These are phyloP conservation scores for Zalaria obscura DNA, from an alignment of 2,329 filamentous ascomycete species.

Conservation along the genomic window DNA sequence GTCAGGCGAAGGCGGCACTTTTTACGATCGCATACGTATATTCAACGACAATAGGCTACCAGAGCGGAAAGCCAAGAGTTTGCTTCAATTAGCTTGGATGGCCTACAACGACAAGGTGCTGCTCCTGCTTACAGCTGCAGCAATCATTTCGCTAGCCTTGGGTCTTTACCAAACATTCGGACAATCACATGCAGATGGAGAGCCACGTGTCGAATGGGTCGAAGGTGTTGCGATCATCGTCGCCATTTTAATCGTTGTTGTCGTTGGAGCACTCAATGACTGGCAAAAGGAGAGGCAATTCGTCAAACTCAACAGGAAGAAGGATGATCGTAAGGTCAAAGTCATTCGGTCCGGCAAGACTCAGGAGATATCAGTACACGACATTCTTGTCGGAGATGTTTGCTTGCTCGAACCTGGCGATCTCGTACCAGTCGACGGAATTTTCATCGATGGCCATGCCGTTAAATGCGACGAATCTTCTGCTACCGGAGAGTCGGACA, in stretches of 20 bases:
- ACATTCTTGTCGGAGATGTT: constrained; percentile 61
- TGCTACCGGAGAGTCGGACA: constrained; percentile 61
- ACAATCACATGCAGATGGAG: constrained; percentile 35
- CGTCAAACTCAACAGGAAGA: constrained; percentile 66
- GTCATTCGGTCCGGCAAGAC: constrained; percentile 62
- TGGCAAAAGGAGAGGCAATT: constrained; percentile 75
- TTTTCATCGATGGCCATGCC: constrained; percentile 54
- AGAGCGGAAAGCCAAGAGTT: constrained; percentile 53
- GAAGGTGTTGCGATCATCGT: constrained; percentile 69
- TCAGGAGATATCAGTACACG: constrained; percentile 54
- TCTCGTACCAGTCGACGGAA: constrained; percentile 57
- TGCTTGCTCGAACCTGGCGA: constrained; percentile 61
- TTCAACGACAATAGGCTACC: constrained; percentile 59
- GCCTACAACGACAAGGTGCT: constrained; percentile 73
- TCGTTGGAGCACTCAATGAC: constrained; percentile 66
- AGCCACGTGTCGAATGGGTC: constrained; percentile 60
- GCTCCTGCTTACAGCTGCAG: constrained; percentile 56
- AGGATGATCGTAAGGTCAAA: constrained; percentile 61
- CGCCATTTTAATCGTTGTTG: constrained; percentile 61
- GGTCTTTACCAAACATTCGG: constrained; percentile 61
- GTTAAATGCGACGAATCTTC: constrained; percentile 62
- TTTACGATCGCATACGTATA: constrained; percentile 52
- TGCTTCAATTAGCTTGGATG: constrained; percentile 62
- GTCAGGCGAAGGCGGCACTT: constrained; percentile 20
- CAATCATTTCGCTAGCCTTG: constrained; percentile 58